These are phyloP conservation scores for Tausonia pullulans DNA, from an alignment of 1,284 basidiomycete species.

Conservation along the genomic window DNA sequence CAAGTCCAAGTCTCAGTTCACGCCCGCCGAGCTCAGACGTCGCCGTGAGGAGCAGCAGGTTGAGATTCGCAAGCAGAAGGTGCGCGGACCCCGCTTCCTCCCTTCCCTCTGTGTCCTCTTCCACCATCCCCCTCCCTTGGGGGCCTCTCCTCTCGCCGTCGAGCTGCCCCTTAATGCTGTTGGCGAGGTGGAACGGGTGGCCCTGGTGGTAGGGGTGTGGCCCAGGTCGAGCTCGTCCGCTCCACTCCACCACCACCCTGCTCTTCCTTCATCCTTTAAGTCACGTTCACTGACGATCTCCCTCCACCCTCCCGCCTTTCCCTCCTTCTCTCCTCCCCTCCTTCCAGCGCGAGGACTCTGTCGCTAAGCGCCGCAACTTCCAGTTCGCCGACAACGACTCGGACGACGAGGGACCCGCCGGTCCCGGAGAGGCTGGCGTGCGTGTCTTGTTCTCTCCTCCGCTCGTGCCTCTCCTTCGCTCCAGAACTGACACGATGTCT, in stretches of 20 bases:
- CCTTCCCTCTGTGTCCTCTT: background rate
- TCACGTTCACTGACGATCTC: background rate
- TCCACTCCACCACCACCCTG: background rate
- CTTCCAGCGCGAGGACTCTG: conserved; percentile 71
- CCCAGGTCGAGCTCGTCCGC: no score
- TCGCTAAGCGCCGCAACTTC: conserved; percentile 93
- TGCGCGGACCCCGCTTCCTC: conserved; percentile 19
- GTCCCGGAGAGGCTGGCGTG: conserved; percentile 63
- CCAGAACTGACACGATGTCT: conserved; percentile 8
- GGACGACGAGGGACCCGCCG: conserved; percentile 63
- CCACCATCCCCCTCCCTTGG: background rate
- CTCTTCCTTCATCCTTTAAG: background rate
- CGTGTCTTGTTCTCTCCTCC: conserved; percentile 23
- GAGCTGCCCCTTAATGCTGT: background rate
- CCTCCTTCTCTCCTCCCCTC: background rate
- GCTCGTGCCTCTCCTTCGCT: background rate
- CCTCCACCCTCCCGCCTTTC: background rate
- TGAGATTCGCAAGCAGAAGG: conserved; percentile 88
- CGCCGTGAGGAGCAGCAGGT: conserved; percentile 94
- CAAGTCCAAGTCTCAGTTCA: conserved; percentile 38
- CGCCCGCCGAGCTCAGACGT: conserved; percentile 56
- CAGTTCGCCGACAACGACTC: conserved; percentile 62
- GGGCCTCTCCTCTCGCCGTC: background rate
- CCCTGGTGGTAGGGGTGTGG: no score
- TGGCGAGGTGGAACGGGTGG: no score